These are phyloP conservation scores for Leishmania gerbilli DNA, from an alignment of 208 protist species.

Conservation along the genomic window DNA sequence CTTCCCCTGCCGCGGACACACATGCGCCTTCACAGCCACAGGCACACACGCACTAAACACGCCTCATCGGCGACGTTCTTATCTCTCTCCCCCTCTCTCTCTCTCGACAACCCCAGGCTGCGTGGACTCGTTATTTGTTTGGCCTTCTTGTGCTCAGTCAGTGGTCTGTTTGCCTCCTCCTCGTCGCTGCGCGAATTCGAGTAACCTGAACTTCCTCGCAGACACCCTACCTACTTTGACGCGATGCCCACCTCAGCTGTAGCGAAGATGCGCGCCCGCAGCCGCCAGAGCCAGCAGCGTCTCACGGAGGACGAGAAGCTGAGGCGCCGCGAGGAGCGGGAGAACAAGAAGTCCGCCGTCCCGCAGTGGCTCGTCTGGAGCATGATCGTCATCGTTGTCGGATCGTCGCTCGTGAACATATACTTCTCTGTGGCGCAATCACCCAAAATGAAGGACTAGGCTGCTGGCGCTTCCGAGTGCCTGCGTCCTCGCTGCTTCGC, in stretches of 20 bases:
- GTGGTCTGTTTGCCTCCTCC: neutral
- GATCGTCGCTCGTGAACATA: constrained; percentile 70
- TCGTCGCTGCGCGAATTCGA: neutral
- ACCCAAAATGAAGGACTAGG: constrained; percentile 60
- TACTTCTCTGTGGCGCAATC: constrained; percentile 70
- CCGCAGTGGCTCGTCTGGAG: constrained; percentile 55
- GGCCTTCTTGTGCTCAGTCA: neutral
- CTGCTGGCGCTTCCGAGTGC: no score
- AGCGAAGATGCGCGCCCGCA: constrained; percentile 62
- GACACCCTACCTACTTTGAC: neutral
- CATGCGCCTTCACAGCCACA: neutral
- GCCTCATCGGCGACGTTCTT: neutral
- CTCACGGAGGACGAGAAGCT: constrained; percentile 67
- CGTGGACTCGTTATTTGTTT: neutral
- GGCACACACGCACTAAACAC: neutral
- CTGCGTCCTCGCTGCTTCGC: neutral
- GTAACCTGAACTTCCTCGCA: no score
- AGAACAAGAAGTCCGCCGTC: constrained; percentile 50
- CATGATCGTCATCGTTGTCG: constrained; percentile 73
- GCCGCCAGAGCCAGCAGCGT: constrained; percentile 46
- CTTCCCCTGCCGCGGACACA: neutral
- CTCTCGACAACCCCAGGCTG: neutral
- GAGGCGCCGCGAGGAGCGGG: constrained; percentile 39
- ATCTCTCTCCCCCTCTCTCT: neutral
- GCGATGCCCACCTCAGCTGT: constrained; percentile 53